phyloP scores from a whole-genome alignment of 2,329 filamentous ascomycete species.

The Trichoderma pleuroti region DNA sequence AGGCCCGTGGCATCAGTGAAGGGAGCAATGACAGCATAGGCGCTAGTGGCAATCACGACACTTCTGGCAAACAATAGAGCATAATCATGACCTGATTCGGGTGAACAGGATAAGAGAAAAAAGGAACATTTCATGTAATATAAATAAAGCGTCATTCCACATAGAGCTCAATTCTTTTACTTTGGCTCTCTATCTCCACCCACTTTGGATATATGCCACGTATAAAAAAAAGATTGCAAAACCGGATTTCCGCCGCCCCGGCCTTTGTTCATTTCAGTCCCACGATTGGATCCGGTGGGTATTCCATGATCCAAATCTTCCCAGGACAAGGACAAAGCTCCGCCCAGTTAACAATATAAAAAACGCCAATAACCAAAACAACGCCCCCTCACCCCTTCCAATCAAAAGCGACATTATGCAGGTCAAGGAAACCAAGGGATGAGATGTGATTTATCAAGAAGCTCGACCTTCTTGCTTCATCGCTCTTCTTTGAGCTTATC shows the following conservation, averaged over 20 bases:
- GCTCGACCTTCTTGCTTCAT: background rate
- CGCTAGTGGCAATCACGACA: constrained; percentile 18
- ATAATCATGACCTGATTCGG: background rate
- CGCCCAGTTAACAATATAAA: background rate
- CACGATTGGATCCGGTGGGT: constrained; percentile 1
- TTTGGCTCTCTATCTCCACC: constrained; percentile 5
- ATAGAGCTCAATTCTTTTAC: constrained; percentile 7
- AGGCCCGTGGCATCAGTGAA: constrained; percentile 9
- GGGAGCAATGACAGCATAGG: constrained; percentile 6
- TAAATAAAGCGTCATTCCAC: constrained; percentile 13
- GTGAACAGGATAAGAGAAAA: background rate
- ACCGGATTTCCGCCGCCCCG: constrained; percentile 3
- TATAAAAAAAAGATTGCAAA: background rate
- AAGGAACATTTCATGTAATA: constrained; percentile 3
- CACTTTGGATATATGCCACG: constrained; percentile 15
- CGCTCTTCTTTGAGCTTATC: constrained; percentile 14
- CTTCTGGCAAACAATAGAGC: constrained; percentile 7
- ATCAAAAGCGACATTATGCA: background rate
- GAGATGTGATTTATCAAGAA: background rate
- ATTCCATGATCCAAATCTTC: constrained; percentile 6
- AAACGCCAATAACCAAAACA: constrained; percentile 15
- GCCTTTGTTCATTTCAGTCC: constrained; percentile 8
- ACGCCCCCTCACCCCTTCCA: constrained; percentile 4
- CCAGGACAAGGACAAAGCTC: constrained; percentile 6
- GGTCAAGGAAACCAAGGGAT: background rate